Base-by-base conservation (phyloP, 1,139 yeast genomes). In the Tardiomyces digboiensis region DNA sequence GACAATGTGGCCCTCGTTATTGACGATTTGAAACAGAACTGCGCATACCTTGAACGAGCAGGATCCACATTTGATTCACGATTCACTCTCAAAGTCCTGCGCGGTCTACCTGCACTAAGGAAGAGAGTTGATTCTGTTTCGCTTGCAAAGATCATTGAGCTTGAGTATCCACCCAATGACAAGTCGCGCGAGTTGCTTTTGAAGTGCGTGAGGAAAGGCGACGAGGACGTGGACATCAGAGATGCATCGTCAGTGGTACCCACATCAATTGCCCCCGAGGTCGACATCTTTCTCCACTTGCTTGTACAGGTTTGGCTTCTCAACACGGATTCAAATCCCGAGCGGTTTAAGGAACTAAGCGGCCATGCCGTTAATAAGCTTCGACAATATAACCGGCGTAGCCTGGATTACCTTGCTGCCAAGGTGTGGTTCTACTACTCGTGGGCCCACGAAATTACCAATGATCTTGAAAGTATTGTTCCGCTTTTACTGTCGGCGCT, bases 401-500 rank as follows among this genome's bases (percentile, higher is more conserved):
- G 94, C 2, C 69, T 91, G 52, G 98, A 93, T 63, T 79, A 84
- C 56, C 75, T 93, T 50, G 82, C 81, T 51, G 93, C 97, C 13
- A 91, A 89, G 63, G 74, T 85, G 50, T 93, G 98, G 97, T 93
- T 89, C 62, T 91, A 87, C 67, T 76, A 87, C 52, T 75, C 82
- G 41, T 77, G 95, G 63, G 77, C 89, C 4, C 78, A 80, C 53
- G 98, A 91, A 66, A 67, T 81, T 49, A 47, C 51, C 14, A 74
- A 74, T 41, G 51, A 81, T 54, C 67, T 80, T 46, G 68, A 72
- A 44, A 66, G 77, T n/a, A 70, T 86, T 44, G 79, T 94, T 58
- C 76, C 86, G 7, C 79, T 47, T 41, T 71, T 91, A 59, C 75
- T 87, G 61, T 68, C 72, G 36, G 86, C 85, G 16, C 74, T 91